A percentile compares a stretch with the other conserved stretches of the same genome.
Evolutionary conservation across 257 asterid species (phyloP).

Genomic region (Plectranthus barbatus): DNA sequence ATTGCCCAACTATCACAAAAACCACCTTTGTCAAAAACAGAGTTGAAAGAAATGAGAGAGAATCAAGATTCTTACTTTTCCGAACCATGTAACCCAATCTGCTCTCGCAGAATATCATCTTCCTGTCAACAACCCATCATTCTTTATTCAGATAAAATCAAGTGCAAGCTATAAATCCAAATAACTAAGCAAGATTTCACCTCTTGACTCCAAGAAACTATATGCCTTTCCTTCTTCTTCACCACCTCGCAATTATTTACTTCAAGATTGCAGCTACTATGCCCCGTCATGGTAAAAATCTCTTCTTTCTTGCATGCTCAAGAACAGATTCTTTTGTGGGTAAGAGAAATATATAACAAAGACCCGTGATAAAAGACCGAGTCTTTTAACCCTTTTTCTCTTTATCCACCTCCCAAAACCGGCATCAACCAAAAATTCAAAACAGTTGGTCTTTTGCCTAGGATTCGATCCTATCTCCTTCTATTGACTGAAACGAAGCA

Average conservation of each 20-base stretch:
- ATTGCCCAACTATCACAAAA: slow-evolving; percentile 70
- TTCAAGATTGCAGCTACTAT: slow-evolving; percentile 11
- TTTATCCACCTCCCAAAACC: slow-evolving; percentile 33
- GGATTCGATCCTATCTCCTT: slow-evolving; percentile 49
- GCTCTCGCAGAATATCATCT: slow-evolving; percentile 87
- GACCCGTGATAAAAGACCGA: slow-evolving; percentile 28
- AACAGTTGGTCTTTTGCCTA: slow-evolving; percentile 41
- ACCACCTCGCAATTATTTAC: slow-evolving; percentile 24
- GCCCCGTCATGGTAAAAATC: slow-evolving; percentile 22
- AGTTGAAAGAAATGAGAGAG: not conserved
- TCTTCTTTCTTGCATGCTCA: slow-evolving; percentile 65
- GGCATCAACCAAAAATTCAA: slow-evolving; percentile 17
- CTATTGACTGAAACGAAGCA: slow-evolving; percentile 19
- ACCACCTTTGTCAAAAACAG: slow-evolving; percentile 5
- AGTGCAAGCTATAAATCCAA: not conserved
- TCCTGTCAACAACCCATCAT: slow-evolving; percentile 45
- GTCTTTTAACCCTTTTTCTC: slow-evolving; percentile 28
- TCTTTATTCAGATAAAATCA: slow-evolving; percentile 9
- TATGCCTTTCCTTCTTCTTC: slow-evolving; percentile 79
- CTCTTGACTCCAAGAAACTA: slow-evolving; percentile 97
- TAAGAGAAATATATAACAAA: slow-evolving; percentile 31
- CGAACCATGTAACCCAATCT: slow-evolving; percentile 69
- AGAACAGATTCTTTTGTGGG: slow-evolving; percentile 23
- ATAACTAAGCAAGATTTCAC: slow-evolving; percentile 21
- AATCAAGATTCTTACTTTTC: slow-evolving; percentile 52